These are phyloP conservation scores for Mortierella sp. DNA, from an alignment of 371 early-diverging fungal species.

Conservation along the genomic window DNA sequence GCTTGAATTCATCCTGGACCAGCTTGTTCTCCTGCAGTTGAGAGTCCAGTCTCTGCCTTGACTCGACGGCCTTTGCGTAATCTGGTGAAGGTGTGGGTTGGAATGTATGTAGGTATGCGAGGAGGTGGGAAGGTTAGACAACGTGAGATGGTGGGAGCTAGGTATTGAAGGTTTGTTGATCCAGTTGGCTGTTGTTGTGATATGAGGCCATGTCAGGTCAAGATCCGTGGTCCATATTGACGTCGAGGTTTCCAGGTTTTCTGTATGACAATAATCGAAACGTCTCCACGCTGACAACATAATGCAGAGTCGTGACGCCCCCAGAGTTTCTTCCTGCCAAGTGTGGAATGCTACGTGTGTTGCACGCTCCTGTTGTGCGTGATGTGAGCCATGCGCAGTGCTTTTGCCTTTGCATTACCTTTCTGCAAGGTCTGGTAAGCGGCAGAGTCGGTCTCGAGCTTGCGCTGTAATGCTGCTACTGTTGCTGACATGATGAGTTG, in stretches of 20 bases:
- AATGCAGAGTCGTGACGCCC: not conserved
- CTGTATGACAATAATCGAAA: not conserved
- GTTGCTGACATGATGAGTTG: slow-evolving; percentile 36
- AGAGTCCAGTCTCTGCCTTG: slow-evolving; percentile 90
- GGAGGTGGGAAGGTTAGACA: not conserved
- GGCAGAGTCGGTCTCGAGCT: slow-evolving; percentile 76
- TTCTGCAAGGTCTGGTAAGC: slow-evolving; percentile 75
- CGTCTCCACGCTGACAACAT: not conserved
- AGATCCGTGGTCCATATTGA: not conserved
- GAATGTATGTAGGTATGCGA: no score
- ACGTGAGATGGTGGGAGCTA: not conserved
- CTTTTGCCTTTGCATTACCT: slow-evolving; percentile 55
- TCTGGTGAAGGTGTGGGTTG: slow-evolving; percentile 72
- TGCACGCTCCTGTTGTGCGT: not conserved
- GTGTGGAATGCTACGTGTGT: no score
- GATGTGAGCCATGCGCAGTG: not conserved
- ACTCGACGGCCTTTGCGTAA: slow-evolving; percentile 80
- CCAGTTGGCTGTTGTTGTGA: not conserved
- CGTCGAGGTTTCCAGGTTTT: not conserved
- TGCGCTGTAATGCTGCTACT: slow-evolving; percentile 60
- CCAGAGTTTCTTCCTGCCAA: not conserved
- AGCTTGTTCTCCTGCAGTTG: slow-evolving; percentile 96
- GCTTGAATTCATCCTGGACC: slow-evolving; percentile 92
- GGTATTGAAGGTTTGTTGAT: not conserved
- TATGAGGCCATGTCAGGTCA: not conserved